Base-by-base conservation (phyloP, 805 yeast genomes). In the Wickerhamiella cacticola region DNA sequence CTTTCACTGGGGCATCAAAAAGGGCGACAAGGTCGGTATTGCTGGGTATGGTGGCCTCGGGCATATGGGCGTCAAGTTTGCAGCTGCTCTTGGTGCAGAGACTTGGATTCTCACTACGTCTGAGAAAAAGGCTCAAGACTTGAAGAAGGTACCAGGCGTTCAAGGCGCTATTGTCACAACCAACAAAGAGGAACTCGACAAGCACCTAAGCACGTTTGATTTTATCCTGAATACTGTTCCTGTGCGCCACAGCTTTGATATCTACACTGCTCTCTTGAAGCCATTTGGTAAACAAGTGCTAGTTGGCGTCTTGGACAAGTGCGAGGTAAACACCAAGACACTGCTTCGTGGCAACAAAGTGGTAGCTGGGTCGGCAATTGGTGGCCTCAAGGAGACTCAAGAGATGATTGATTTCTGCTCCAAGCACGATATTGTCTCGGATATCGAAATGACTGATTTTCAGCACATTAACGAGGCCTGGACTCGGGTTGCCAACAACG, bases 11-110 rank as follows among this genome's bases (percentile, higher is more conserved):
- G 70, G 69, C 39, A 68, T 65, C 55, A 21, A 21, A 6, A 5
- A 5, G n/a, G 76, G 76, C 44, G 68, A 67, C 53, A 70, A 65
- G 46, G 79, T 79, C 47, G 83, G 79, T 43, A 62, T 78, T 49
- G 70, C 74, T 51, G 82, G 82, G 48, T 69, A 78, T 51, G 84
- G 84, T 48, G 84, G 84, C 33, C 68, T 78, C 48, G 83, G 83
- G 41, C 80, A 76, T 66, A 69, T 76, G 68, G 79, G 72, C 19
- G 61, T 78, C 45, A 69, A 70, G 60, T 75, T 74, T 55, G 78
- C 82, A 38, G 68, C 68, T 51, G 81, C 81, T 3, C 59, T 79
- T 50, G 83, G 82, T 29, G 79, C 80, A 24, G 79, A 76, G 53
- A 80, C 76, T 16, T 67, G 65, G 49, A 78, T 78, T 5, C 63